Percentiles rank a stretch among this genome's conserved stretches.
Conservation (phyloP, 805 yeast species). For the Grigorovia jiainica region DNA sequence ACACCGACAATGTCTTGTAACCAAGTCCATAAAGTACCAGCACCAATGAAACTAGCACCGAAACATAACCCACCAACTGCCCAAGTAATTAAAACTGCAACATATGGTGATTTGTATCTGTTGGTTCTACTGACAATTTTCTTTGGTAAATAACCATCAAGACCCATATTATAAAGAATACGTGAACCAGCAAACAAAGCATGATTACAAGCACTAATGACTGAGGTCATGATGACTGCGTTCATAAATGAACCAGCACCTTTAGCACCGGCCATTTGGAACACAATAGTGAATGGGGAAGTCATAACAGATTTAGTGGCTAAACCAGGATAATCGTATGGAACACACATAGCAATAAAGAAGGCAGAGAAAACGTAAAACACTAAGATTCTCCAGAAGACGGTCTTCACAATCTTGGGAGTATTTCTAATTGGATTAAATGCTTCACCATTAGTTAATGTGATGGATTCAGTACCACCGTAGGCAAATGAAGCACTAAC, state of each 20-base stretch:
- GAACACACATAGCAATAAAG: constrained; percentile 52
- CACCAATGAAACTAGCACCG: constrained; percentile 47
- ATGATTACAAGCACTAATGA: constrained; percentile 47
- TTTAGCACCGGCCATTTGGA: constrained; percentile 44
- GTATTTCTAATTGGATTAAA: constrained; percentile 48
- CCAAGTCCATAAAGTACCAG: constrained; percentile 47
- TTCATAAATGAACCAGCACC: constrained; percentile 42
- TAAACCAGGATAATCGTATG: constrained; percentile 44
- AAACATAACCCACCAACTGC: constrained; percentile 48
- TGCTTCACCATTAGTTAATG: constrained; percentile 46
- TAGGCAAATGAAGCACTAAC: constrained; percentile 44
- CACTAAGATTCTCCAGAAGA: constrained; percentile 45
- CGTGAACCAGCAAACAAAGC: constrained; percentile 44
- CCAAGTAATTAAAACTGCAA: constrained; percentile 43
- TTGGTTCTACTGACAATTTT: constrained; percentile 32
- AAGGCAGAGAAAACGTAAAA: constrained; percentile 48
- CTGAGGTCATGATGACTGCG: constrained; percentile 49
- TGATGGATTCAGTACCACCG: constrained; percentile 43
- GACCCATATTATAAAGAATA: constrained; percentile 40
- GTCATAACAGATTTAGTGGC: constrained; percentile 29
- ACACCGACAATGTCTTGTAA: constrained; percentile 44
- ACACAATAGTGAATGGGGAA: constrained; percentile 38
- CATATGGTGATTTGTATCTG: constrained; percentile 39
- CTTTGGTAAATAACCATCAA: constrained; percentile 33
- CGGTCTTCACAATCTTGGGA: constrained; percentile 51